These are phyloP conservation scores for Aspergillus pseudonomiae DNA, from an alignment of 2,329 filamentous ascomycete genomes.

Conservation along the genomic window DNA sequence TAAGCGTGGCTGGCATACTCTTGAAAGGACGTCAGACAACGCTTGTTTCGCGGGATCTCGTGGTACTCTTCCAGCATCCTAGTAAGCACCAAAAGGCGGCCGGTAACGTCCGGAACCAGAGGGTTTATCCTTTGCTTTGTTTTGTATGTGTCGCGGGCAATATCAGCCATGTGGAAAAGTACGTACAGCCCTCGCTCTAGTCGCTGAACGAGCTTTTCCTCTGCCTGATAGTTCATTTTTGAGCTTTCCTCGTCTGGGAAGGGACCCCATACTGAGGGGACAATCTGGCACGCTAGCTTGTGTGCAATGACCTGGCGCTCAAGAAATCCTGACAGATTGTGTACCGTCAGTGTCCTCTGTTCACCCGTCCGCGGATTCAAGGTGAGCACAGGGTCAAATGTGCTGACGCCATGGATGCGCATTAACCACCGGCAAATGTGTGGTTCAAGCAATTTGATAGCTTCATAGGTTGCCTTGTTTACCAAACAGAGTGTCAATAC, in stretches of 20 bases:
- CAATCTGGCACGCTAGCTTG: conserved; percentile 26
- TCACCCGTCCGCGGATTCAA: conserved; percentile 28
- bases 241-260: conserved; percentile 26
- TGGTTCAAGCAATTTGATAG: conserved; percentile 29
- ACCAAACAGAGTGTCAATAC: conserved; percentile 28
- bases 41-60: conserved; percentile 18
- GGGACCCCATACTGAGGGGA: conserved; percentile 33
- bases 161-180: conserved; percentile 34
- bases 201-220: conserved; percentile 27
- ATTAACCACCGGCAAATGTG: conserved; percentile 33
- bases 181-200: conserved; percentile 32
- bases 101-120: conserved; percentile 18
- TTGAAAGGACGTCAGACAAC: conserved; percentile 18
- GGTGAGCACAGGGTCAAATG: conserved; percentile 61
- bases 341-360: conserved; percentile 24
- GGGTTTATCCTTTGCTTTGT: conserved; percentile 13
- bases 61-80: conserved; percentile 26
- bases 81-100: conserved; percentile 20
- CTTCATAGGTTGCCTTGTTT: conserved; percentile 31
- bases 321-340: conserved; percentile 26
- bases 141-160: conserved; percentile 23
- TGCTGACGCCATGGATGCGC: conserved; percentile 55
- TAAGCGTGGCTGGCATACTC: conserved; percentile 29
- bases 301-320: conserved; percentile 27
- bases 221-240: conserved; percentile 32